Base-by-base conservation (phyloP, 305 asterid species). In the Fraxinus greggii region DNA sequence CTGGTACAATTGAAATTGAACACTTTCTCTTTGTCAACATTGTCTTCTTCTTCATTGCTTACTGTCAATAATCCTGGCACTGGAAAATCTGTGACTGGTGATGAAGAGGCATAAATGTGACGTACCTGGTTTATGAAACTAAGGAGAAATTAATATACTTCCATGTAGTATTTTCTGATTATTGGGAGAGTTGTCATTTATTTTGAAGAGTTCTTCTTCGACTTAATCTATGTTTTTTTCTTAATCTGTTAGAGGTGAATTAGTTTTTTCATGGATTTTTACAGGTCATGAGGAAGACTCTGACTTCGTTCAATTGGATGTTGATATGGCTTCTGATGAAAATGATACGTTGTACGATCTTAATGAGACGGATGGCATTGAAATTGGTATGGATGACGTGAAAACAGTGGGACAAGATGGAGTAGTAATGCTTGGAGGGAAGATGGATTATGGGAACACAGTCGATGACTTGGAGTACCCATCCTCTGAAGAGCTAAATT, bases 61-160 rank as follows among this genome's bases (percentile, higher is more conserved):
- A 31, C 98, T 0, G 98, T 98, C 63, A 90, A 94, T 17, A 95
- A 95, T 80, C 99, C 99, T 3, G 99, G 99, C 0, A 90, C 94
- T 1, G 99, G 98, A 3, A 93, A 92, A 70, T 94, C 92, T 31
- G 85, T 95, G 67, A 94, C 98, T 5, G 98, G 93, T 38, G 99
- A 94, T 0, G 97, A 84, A 51, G 99, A 92, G 21, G 93, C 88
- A 26, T 90, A 74, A 88, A 23, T 19, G 7, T 61, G 8, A n/a
- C 8, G 70, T 61, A 5, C 4, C 28, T 61, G 1, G 29, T 23
- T 19, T 21, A 19, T 23, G 21, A 5, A 61, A 61, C 21, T 61
- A 61, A 61, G 29, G n/a, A 45, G 56, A 1, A 4, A n/a, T 21
- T 6, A 21, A 7, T 21, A 61, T 19, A 2, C 26, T 48, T 48